Conservation (phyloP, 164 flowering plant genomes). For the Piper betle region DNA sequence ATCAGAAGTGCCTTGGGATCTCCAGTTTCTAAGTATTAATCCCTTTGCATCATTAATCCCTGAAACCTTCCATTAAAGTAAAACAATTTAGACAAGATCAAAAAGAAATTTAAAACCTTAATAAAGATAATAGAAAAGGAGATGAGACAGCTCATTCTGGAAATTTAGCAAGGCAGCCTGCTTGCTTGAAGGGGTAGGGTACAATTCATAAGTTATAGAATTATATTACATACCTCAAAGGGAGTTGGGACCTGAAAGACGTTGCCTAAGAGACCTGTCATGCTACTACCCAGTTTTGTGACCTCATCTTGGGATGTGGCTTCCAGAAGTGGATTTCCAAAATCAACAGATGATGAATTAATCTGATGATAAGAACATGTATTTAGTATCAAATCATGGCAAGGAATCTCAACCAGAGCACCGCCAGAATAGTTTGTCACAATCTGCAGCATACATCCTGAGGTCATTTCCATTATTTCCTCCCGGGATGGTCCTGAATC, state of each 20-base stretch:
- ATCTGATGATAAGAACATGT: conserved; percentile 19
- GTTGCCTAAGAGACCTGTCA: conserved; percentile 16
- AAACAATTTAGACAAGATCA: background rate
- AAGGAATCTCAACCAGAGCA: conserved; percentile 47
- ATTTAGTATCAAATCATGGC: conserved; percentile 27
- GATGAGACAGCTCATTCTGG: background rate
- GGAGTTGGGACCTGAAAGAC: conserved; percentile 12
- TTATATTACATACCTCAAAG: conserved; percentile 19
- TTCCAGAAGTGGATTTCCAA: conserved; percentile 13
- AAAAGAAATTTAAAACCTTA: background rate
- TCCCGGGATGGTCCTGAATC: conserved; percentile 8
- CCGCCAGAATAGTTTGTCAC: conserved; percentile 50
- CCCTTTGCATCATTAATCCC: conserved; percentile 43
- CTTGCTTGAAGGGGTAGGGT: too few relatives aligned
- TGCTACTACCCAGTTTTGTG: conserved; percentile 11
- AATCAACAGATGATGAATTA: conserved; percentile 1
- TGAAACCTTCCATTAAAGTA: conserved; percentile 23
- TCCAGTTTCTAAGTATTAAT: conserved; percentile 49
- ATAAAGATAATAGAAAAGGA: background rate
- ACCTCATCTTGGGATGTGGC: conserved; percentile 7
- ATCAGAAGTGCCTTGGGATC: conserved; percentile 40
- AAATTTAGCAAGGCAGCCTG: background rate
- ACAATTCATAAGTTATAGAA: background rate
- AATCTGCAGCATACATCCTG: conserved; percentile 35
- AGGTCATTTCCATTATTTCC: conserved; percentile 13